phyloP scores from a whole-genome alignment of 2,329 filamentous ascomycete genomes.

The Chrysoporthe deuterocubensis region DNA sequence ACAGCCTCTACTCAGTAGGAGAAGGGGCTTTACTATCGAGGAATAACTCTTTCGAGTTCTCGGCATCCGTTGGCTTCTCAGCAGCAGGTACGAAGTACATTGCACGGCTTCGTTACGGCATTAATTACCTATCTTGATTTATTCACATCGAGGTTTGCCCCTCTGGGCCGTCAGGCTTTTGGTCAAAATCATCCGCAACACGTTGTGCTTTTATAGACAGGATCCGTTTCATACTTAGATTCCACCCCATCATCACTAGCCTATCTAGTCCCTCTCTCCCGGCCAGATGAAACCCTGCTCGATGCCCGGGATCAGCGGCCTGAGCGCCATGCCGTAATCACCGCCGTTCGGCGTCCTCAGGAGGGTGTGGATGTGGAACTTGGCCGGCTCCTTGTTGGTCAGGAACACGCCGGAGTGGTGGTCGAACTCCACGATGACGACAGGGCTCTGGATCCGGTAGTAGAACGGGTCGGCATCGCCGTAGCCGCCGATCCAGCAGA shows the following conservation, averaged over 20 bases:
- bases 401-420: slow-evolving; percentile 81
- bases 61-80: too few relatives aligned
- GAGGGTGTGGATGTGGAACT: slow-evolving; percentile 80
- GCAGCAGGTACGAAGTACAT: too few relatives aligned
- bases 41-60: too few relatives aligned
- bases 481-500: slow-evolving; percentile 76
- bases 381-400: slow-evolving; percentile 71
- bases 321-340: slow-evolving; percentile 69
- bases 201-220: too few relatives aligned
- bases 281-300: slow-evolving; percentile 50
- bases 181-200: too few relatives aligned
- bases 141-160: too few relatives aligned
- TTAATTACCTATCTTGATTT: too few relatives aligned
- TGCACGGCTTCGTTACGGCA: too few relatives aligned
- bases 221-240: too few relatives aligned
- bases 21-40: too few relatives aligned
- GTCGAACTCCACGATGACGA: slow-evolving; percentile 77
- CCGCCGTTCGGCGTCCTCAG: slow-evolving; percentile 74
- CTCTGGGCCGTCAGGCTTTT: too few relatives aligned
- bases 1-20: too few relatives aligned
- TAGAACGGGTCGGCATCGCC: slow-evolving; percentile 74
- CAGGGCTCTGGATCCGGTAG: slow-evolving; percentile 76
- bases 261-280: slow-evolving; percentile 33
- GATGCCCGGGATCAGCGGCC: slow-evolving; percentile 40
- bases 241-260: neutral